Evolutionary conservation across 352 stramenopile species (phyloP), one percentile per base, ranked within the genome.

Genomic region (Phytophthora ramorum): DNA sequence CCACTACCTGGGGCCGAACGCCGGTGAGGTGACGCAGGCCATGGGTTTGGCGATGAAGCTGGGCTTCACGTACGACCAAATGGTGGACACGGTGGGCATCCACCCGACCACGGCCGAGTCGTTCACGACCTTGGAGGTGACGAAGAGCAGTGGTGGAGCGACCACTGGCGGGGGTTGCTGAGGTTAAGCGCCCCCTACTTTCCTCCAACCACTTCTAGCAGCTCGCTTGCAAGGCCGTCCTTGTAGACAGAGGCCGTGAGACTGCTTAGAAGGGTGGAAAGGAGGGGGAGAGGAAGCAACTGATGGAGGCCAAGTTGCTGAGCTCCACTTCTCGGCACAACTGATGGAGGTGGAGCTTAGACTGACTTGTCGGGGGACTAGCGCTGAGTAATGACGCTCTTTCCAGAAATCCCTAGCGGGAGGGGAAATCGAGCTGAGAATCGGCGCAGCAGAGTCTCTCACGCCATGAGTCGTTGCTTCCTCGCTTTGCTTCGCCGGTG

Each of bases 1-100:
- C 52, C 98, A 99, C 73, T 99, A 98, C 73, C 67, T 99, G n/a
- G 97, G 97, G 34, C 98, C 97, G 16, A 98, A 99, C 66, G 97
- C 97, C 34, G 97, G 98, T 48, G 98, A 99, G 80, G 87, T 98
- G 51, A 97, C 91, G 24, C 93, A 97, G 65, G 87, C 96, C 35
- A 98, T 98, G 66, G 96, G 92, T 16, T 79, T 98, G 20, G 90
- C 95, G 2, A 98, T 99, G 87, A 98, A 98, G 73, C 68, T 98
- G 55, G 90, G 94, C 24, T 91, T 98, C 61, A 99, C 87, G 40
- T 98, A 98, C 73, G 87, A 95, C 40, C 81, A 98, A 73, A 92
- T 99, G 66, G 79, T 88, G 16, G 83, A 90, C 50, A 97, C 96
- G 17, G 93, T 99, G 14, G 96, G 96, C 45, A 99, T 99, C 73